A percentile compares a stretch with the other conserved stretches of the same genome.
These are phyloP conservation scores for Nakaseomyces sp. DNA, from an alignment of 1,139 yeast species.

Conservation along the genomic window DNA sequence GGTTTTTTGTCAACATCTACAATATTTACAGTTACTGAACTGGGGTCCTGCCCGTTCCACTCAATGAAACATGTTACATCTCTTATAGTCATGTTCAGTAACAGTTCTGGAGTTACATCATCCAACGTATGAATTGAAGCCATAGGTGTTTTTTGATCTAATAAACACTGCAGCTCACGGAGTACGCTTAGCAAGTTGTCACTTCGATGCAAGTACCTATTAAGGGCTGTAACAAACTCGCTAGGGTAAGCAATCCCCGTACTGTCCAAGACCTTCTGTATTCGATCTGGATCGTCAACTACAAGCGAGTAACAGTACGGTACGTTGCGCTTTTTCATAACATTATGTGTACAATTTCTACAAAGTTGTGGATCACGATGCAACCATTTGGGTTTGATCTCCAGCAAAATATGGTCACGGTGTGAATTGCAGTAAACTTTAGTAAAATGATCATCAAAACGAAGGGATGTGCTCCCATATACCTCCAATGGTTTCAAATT, in stretches of 20 bases:
- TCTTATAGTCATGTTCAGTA: conserved; percentile 26
- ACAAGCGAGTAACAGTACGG: conserved; percentile 21
- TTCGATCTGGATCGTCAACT: conserved; percentile 10
- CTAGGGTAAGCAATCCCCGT: conserved; percentile 10
- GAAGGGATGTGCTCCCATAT: conserved; percentile 3
- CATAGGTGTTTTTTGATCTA: conserved; percentile 7
- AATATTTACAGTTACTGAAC: conserved; percentile 13
- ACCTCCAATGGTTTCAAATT: conserved; percentile 13
- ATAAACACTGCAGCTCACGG: conserved; percentile 14
- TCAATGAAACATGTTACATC: conserved; percentile 28
- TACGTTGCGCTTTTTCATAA: conserved; percentile 16
- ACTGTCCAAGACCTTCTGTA: conserved; percentile 10
- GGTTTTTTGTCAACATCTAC: conserved; percentile 29
- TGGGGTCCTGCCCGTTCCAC: conserved; percentile 14
- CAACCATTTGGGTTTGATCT: conserved; percentile 31
- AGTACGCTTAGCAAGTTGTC: conserved; percentile 18
- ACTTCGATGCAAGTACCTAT: conserved; percentile 13
- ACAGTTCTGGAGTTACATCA: conserved; percentile 11
- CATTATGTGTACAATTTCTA: conserved; percentile 28
- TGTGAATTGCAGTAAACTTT: conserved; percentile 11
- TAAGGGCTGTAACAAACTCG: conserved; percentile 12
- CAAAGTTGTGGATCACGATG: conserved; percentile 18
- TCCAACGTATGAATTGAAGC: conserved; percentile 5
- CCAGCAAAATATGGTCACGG: conserved; percentile 15
- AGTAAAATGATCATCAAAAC: conserved; percentile 25